phyloP scores from a whole-genome alignment of 208 protist genomes.

The Tritrichomonas foetus region DNA sequence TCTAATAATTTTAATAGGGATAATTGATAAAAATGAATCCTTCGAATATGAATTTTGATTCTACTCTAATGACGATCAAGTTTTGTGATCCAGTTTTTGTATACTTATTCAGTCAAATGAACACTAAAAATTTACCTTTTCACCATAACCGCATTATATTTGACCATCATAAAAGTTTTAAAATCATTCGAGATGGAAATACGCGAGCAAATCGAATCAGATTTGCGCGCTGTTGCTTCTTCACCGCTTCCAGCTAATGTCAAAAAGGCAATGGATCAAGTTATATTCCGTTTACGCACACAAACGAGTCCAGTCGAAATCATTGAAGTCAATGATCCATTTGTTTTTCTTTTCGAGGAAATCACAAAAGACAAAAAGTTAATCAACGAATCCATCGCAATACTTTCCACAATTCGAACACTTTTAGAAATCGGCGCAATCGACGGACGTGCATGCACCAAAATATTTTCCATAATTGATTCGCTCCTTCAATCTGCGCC shows the following conservation, averaged over 20 bases:
- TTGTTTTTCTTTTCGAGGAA: not conserved
- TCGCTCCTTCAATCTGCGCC: not conserved
- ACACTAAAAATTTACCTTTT: no score
- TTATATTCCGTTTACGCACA: not conserved
- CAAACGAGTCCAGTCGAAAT: not conserved
- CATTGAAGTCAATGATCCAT: not conserved
- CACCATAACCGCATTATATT: no score
- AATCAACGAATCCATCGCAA: not conserved
- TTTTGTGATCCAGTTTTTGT: no score
- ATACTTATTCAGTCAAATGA: no score
- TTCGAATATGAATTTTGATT: no score
- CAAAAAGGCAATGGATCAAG: not conserved
- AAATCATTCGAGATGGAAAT: no score
- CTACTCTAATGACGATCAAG: no score
- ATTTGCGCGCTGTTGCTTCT: not conserved
- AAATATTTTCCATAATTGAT: not conserved
- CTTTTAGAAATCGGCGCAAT: not conserved
- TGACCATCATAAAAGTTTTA: no score
- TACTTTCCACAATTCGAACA: not conserved
- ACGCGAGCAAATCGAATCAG: not conserved
- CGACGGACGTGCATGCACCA: not conserved
- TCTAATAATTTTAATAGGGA: no score
- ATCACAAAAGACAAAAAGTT: not conserved
- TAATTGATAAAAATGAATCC: no score
- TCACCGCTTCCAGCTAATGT: not conserved